Base-by-base conservation (phyloP, 176 grass and related monocot species). In the Chrysopogon serrulatus region DNA sequence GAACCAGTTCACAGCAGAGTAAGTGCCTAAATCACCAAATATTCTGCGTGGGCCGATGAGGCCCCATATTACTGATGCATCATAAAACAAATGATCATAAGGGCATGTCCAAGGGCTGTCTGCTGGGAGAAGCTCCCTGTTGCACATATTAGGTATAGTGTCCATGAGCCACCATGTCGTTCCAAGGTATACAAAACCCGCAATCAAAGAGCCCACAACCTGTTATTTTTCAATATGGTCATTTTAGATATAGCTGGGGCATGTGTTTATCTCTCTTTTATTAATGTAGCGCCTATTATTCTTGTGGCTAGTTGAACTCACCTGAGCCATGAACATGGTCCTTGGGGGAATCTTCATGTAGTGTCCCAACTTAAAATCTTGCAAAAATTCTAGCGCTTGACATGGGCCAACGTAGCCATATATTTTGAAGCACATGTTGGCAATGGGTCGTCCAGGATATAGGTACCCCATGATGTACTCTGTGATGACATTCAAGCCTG, bases 261-360 rank as follows among this genome's bases (percentile, higher is more conserved):
- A 40, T 39, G 64, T 54, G 0, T 1, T 31, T 49, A 73, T 73
- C 16, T 2, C 2, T 48, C 2, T 31, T 48, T 11, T 30, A 1
- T 48, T 31, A 30, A 19, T 17, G 1, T 17, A 72, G 10, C 28
- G 1, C 5, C 6, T 31, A 30, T 17, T 80, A 5, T 32, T 8
- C 69, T 0, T 35, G 7, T 39, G 63, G 5, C 23, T 26, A 27
- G 33, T 74, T 4, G 28, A 82, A 67, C 80, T 87, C 36, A 93
- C 95, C 90, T 98, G 95, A 84, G 95, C 92, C 90, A 95, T 95
- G 49, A 98, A 98, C 95, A 98, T 98, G 11, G 86, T 91, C 83
- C 92, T 85, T 40, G 95, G 95, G 5, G 95, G 95, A 42, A 95
- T 98, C 84, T 98, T 98, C 95, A 98, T 98, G 87, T 98, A 95